Evolutionary conservation across 345 rosid species (phyloP).

Genomic region (Hibiscus trionum): DNA sequence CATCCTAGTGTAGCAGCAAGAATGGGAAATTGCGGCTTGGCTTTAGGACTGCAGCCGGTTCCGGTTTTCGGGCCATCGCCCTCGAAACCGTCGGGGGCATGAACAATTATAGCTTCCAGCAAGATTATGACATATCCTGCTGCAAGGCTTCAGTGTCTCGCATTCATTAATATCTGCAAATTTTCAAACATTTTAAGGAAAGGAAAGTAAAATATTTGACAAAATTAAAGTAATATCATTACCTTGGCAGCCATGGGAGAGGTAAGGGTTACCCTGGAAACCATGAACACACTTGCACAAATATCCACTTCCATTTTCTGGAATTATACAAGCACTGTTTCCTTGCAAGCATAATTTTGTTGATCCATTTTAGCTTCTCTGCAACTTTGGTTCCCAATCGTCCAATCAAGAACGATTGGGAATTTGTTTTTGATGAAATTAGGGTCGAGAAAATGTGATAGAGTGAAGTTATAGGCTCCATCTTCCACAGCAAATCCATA

Average conservation of each 20-base stretch:
- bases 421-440: neutral
- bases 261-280: conserved; percentile 16
- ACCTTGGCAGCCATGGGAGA: conserved; percentile 13
- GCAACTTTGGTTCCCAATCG: neutral
- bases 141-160: neutral
- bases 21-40: neutral
- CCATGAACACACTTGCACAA: conserved; percentile 5
- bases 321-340: conserved; percentile 1
- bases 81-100: neutral
- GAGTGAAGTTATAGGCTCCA: neutral
- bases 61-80: conserved; percentile 1
- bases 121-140: neutral
- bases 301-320: conserved; percentile 1
- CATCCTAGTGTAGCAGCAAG: neutral
- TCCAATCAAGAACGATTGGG: neutral
- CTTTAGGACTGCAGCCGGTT: neutral
- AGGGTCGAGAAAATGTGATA: neutral
- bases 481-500: conserved; percentile 20
- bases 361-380: neutral
- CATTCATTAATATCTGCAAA: conserved; percentile 12
- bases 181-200: too few species aligned
- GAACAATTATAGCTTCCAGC: conserved; percentile 1
- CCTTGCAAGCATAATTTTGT: conserved; percentile 11
- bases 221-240: neutral
- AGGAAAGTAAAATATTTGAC: neutral